Conservation (phyloP, 768 basidiomycete genomes). For the Asterophora parasitica region DNA sequence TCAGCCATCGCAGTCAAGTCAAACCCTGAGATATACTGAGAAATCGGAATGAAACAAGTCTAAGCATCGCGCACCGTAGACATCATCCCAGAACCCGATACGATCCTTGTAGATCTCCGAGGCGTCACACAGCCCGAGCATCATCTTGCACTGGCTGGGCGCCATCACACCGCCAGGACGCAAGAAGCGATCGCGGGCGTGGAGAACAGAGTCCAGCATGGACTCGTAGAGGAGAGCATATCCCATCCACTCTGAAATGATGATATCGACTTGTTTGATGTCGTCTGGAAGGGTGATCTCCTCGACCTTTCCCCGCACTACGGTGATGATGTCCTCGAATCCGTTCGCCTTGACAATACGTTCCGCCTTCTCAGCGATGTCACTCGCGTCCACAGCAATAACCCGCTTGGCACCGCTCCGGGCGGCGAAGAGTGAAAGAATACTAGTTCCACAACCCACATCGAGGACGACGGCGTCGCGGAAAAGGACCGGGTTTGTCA, state of each 20-base stretch:
- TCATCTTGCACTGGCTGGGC: conserved; percentile 84
- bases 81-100: conserved; percentile 83
- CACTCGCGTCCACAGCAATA: conserved; percentile 87
- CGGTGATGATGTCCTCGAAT: conserved; percentile 70
- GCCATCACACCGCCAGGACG: conserved; percentile 78
- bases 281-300: conserved; percentile 73
- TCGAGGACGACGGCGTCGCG: conserved; percentile 85
- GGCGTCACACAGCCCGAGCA: conserved; percentile 79
- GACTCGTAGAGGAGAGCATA: conserved; percentile 90
- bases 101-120: conserved; percentile 74
- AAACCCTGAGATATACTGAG: conserved; percentile 54
- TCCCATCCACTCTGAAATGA: conserved; percentile 98
- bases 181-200: conserved; percentile 84
- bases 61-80: conserved; percentile 62
- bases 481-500: conserved; percentile 77
- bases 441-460: conserved; percentile 95
- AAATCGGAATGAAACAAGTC: background rate
- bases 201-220: conserved; percentile 94
- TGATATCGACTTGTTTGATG: conserved; percentile 80
- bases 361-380: conserved; percentile 71
- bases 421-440: conserved; percentile 87
- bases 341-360: conserved; percentile 77
- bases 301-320: conserved; percentile 89
- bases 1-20: conserved; percentile 80
- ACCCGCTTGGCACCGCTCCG: conserved; percentile 86